Conservation (phyloP, 768 basidiomycete genomes). For the Trametes cingulata region DNA sequence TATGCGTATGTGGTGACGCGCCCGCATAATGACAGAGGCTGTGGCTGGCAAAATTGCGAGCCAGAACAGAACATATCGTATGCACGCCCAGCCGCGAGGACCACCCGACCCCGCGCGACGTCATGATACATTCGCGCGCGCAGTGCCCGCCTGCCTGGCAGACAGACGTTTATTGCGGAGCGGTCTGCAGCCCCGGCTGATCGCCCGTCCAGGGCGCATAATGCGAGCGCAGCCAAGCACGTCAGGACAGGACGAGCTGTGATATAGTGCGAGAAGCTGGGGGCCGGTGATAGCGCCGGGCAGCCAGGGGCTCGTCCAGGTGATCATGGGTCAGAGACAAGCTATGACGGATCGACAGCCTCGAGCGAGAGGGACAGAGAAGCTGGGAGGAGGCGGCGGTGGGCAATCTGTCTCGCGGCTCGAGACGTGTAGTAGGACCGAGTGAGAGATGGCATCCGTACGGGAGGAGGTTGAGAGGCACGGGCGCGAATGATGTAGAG, state of each 20-base stretch:
- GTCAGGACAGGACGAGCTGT: slow-evolving; percentile 2
- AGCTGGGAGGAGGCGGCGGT: background rate
- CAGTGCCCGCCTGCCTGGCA: background rate
- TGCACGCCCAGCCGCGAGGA: background rate
- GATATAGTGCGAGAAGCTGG: slow-evolving; percentile 14
- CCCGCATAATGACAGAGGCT: background rate
- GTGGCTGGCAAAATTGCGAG: slow-evolving; percentile 2
- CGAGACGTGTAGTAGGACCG: slow-evolving; percentile 13
- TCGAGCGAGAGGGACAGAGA: slow-evolving; percentile 4
- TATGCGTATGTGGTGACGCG: background rate
- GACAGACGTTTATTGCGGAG: slow-evolving; percentile 15
- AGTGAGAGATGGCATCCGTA: slow-evolving; percentile 16
- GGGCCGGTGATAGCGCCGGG: background rate
- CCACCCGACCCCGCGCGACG: background rate
- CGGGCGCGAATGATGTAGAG: background rate
- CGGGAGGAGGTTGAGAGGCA: slow-evolving; percentile 2
- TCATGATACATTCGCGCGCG: background rate
- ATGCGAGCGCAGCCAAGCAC: slow-evolving; percentile 1
- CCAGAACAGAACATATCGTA: background rate
- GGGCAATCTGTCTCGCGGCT: slow-evolving; percentile 6
- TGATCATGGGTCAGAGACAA: slow-evolving; percentile 3
- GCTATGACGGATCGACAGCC: slow-evolving; percentile 16
- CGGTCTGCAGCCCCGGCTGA: background rate
- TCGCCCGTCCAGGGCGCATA: no score
- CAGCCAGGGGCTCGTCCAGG: background rate